phyloP scores from a whole-genome alignment of 306 rosid species.

The Gynostemma pentaphyllum region DNA sequence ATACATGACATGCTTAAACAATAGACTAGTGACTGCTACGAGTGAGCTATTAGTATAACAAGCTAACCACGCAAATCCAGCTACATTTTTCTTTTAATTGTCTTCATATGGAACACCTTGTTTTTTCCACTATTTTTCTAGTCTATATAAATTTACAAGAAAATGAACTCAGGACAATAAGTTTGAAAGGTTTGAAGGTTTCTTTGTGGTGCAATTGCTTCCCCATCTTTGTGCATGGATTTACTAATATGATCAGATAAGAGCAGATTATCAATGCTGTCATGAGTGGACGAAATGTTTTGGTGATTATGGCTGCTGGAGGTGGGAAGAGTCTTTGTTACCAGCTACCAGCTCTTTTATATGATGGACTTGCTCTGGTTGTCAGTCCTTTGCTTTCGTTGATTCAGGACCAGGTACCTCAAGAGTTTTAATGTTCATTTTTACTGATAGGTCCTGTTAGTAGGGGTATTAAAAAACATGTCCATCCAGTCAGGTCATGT shows the following conservation, averaged over 20 bases:
- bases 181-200: background rate
- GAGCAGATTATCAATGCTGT: constrained; percentile 79
- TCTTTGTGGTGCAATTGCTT: background rate
- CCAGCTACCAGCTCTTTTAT: constrained; percentile 90
- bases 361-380: constrained; percentile 74
- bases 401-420: constrained; percentile 87
- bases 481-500: background rate
- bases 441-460: background rate
- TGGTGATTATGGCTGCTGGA: constrained; percentile 98
- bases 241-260: constrained; percentile 18
- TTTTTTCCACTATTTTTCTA: background rate
- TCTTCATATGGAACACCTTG: background rate
- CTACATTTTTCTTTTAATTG: background rate
- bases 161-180: background rate
- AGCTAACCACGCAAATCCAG: background rate
- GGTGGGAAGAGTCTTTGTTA: constrained; percentile 98
- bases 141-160: background rate
- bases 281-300: constrained; percentile 78
- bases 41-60: background rate
- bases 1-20: background rate
- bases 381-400: constrained; percentile 91
- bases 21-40: background rate
- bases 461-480: background rate
- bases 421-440: constrained; percentile 10
- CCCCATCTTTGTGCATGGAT: background rate